Evolutionary conservation across 305 asterid genomes (phyloP).

Genomic region (Fraxinus angustifolia): DNA sequence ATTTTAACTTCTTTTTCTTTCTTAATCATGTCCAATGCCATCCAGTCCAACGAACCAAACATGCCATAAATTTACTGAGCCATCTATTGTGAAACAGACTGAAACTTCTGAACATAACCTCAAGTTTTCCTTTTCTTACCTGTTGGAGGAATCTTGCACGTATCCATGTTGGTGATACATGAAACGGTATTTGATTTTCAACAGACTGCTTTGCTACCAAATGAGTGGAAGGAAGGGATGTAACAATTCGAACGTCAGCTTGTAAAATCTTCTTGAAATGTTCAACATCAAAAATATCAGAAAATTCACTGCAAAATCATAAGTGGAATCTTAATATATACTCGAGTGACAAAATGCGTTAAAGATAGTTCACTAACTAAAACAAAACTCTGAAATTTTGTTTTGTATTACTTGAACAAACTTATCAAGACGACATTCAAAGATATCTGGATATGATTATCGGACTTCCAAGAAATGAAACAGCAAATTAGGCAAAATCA

Average conservation of each 20-base stretch:
- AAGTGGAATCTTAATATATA: not conserved
- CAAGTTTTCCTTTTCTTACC: conserved; percentile 28
- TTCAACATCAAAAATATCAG: conserved; percentile 57
- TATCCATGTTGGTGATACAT: conserved; percentile 59
- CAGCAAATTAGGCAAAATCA: not conserved
- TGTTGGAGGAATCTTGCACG: conserved; percentile 48
- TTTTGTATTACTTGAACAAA: not conserved
- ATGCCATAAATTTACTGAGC: not conserved
- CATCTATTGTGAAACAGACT: not conserved
- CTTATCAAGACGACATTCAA: not conserved
- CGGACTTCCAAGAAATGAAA: not conserved
- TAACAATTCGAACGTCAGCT: conserved; percentile 51
- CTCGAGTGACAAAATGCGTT: not conserved
- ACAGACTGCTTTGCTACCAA: conserved; percentile 49
- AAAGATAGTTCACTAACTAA: not conserved
- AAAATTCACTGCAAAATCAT: conserved; percentile 49
- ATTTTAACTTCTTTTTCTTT: not conserved
- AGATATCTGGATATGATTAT: not conserved
- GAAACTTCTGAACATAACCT: not conserved
- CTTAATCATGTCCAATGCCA: not conserved
- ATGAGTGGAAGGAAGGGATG: conserved; percentile 57
- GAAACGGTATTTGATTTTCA: conserved; percentile 50
- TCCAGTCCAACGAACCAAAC: not conserved
- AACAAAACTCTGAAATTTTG: not conserved
- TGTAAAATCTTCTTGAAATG: conserved; percentile 54